Evolutionary conservation across 371 early-diverging fungal genomes (phyloP).

Genomic region (Lichtheimia ornata): DNA sequence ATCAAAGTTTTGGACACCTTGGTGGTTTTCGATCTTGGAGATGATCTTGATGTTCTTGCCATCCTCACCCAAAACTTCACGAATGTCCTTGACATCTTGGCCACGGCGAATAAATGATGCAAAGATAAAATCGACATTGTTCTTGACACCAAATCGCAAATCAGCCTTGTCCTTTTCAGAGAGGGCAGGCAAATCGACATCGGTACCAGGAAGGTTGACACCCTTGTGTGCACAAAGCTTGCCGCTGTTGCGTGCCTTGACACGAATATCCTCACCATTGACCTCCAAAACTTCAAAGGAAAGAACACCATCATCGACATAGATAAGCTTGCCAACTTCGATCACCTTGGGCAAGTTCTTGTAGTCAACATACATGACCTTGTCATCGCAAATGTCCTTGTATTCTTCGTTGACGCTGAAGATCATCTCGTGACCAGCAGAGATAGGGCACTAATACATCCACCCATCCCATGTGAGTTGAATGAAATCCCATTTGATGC

Average conservation of each 20-base stretch:
- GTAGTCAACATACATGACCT: slow-evolving; percentile 84
- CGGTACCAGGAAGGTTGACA: slow-evolving; percentile 85
- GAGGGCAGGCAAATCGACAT: slow-evolving; percentile 90
- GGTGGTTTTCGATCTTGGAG: slow-evolving; percentile 94
- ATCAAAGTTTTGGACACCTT: slow-evolving; percentile 96
- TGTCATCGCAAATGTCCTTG: slow-evolving; percentile 62
- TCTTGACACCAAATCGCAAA: slow-evolving; percentile 89
- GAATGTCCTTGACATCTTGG: slow-evolving; percentile 86
- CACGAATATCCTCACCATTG: slow-evolving; percentile 59
- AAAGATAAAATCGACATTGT: slow-evolving; percentile 95
- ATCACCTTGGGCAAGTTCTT: slow-evolving; percentile 80
- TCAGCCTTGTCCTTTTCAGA: slow-evolving; percentile 95
- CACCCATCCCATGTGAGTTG: neutral
- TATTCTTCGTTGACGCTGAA: slow-evolving; percentile 77
- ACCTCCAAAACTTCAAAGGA: slow-evolving; percentile 74
- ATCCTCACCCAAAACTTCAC: slow-evolving; percentile 77
- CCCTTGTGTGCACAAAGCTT: slow-evolving; percentile 78
- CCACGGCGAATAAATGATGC: slow-evolving; percentile 96
- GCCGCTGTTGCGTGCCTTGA: slow-evolving; percentile 71
- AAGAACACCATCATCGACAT: slow-evolving; percentile 82
- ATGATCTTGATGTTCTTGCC: slow-evolving; percentile 92
- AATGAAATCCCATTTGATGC: neutral
- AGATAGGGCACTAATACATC: slow-evolving; percentile 70
- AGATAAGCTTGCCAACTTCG: slow-evolving; percentile 80
- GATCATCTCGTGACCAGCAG: slow-evolving; percentile 71